A percentile compares a stretch with the other conserved stretches of the same genome.
These are phyloP conservation scores for Nemania abortiva DNA, from an alignment of 2,329 filamentous ascomycete species.

Conservation along the genomic window DNA sequence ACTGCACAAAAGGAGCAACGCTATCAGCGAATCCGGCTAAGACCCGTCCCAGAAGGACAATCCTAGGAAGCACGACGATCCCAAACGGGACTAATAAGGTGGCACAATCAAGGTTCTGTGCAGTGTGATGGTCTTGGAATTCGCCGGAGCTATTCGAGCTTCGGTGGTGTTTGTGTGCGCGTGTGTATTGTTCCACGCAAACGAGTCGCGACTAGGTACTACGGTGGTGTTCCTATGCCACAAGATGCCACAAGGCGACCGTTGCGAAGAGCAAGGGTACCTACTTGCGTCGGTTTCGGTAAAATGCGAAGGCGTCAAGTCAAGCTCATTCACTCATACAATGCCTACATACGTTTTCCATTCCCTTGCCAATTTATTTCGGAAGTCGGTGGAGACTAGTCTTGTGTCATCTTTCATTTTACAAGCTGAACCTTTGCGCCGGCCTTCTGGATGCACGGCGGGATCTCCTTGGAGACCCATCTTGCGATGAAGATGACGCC, in stretches of 20 bases:
- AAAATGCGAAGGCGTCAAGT: conserved; percentile 20
- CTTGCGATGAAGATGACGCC: conserved; percentile 6
- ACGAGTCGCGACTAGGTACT: conserved; percentile 21
- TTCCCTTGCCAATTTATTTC: background rate
- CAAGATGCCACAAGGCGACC: conserved; percentile 6
- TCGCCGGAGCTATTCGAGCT: conserved; percentile 30
- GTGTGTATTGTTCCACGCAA: conserved; percentile 36
- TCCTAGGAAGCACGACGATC: conserved; percentile 23
- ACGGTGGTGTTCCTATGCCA: background rate
- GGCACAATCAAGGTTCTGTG: conserved; percentile 26
- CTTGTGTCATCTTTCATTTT: background rate
- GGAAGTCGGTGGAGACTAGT: conserved; percentile 1
- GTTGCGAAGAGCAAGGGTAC: conserved; percentile 6
- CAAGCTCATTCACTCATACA: background rate
- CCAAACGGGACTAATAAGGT: conserved; percentile 30
- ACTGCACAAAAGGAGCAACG: conserved; percentile 31
- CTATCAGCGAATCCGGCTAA: conserved; percentile 28
- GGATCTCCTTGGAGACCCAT: conserved; percentile 4
- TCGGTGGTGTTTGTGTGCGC: conserved; percentile 22
- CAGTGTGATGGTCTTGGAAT: conserved; percentile 34
- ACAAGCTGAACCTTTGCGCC: conserved; percentile 17
- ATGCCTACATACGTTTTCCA: background rate
- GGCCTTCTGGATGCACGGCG: background rate
- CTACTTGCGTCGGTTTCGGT: conserved; percentile 4
- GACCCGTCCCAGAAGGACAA: conserved; percentile 31